Evolutionary conservation across 106 monocot species (phyloP).

Genomic region (Gastrodia elata): DNA sequence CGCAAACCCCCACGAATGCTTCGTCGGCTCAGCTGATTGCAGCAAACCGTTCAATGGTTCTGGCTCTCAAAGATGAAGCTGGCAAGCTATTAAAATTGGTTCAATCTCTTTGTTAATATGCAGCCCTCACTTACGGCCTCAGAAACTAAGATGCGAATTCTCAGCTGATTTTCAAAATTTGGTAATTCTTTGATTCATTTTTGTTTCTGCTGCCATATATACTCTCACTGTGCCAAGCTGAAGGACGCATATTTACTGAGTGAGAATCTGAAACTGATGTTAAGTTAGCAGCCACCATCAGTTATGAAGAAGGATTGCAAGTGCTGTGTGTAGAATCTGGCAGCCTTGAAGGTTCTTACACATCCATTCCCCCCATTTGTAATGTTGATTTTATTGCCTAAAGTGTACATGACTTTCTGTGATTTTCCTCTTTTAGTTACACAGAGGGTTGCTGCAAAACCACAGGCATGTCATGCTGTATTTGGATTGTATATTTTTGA

Average conservation of each 20-base stretch:
- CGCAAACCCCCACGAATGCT: constrained; percentile 57
- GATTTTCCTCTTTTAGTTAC: not conserved
- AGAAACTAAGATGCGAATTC: not conserved
- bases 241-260: not conserved
- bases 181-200: not conserved
- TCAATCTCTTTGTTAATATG: not conserved
- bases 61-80: not conserved
- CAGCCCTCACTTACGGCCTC: not conserved
- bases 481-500: not conserved
- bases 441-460: not conserved
- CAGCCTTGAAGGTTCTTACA: not conserved
- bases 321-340: not conserved
- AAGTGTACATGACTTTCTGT: not conserved
- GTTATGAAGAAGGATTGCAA: no score
- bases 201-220: not conserved
- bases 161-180: not conserved
- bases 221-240: not conserved
- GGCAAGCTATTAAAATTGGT: not conserved
- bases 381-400: not conserved
- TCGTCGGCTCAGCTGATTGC: constrained; percentile 24
- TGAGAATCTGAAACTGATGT: not conserved
- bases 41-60: not conserved
- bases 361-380: not conserved
- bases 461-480: not conserved
- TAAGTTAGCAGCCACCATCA: not conserved